Evolutionary conservation across 495 filamentous ascomycete species (phyloP).

Genomic region (Lepidopterella palustris): DNA sequence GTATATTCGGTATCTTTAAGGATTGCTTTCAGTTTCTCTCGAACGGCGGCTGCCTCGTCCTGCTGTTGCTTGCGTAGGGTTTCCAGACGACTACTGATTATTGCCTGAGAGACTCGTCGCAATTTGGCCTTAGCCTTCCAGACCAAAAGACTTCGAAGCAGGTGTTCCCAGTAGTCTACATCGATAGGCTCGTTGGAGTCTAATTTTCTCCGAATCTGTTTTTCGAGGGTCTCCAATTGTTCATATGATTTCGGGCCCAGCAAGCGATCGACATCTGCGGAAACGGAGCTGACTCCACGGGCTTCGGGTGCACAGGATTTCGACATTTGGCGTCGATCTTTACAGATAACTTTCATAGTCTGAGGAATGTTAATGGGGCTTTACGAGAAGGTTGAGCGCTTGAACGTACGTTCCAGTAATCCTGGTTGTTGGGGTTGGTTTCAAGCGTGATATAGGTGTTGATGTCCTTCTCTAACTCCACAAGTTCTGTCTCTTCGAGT

Average conservation of each 20-base stretch:
- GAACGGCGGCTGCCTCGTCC: conserved; percentile 59
- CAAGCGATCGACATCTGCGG: conserved; percentile 80
- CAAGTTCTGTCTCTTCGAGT: conserved; percentile 61
- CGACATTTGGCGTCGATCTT: conserved; percentile 63
- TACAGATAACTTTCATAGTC: conserved; percentile 78
- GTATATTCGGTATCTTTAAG: conserved; percentile 1
- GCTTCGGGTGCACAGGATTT: conserved; percentile 56
- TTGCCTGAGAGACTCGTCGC: conserved; percentile 68
- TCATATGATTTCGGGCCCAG: conserved; percentile 80
- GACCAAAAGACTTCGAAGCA: conserved; percentile 73
- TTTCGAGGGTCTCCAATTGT: conserved; percentile 76
- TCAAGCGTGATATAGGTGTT: conserved; percentile 79
- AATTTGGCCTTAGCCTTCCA: conserved; percentile 90
- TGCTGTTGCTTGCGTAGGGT: conserved; percentile 61
- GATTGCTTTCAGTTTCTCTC: conserved; percentile 47
- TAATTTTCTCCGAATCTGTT: conserved; percentile 75
- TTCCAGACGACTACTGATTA: conserved; percentile 66
- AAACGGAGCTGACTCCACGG: conserved; percentile 71
- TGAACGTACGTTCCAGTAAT: conserved; percentile 73
- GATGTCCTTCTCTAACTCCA: conserved; percentile 79
- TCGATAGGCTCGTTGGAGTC: conserved; percentile 87
- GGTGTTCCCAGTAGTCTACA: conserved; percentile 94
- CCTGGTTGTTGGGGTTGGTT: conserved; percentile 63
- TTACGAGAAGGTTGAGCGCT: not conserved
- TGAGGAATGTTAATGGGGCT: conserved; percentile 36